Evolutionary conservation across 23 red algal genomes (phyloP).

Genomic region (Chondrus crispus): DNA sequence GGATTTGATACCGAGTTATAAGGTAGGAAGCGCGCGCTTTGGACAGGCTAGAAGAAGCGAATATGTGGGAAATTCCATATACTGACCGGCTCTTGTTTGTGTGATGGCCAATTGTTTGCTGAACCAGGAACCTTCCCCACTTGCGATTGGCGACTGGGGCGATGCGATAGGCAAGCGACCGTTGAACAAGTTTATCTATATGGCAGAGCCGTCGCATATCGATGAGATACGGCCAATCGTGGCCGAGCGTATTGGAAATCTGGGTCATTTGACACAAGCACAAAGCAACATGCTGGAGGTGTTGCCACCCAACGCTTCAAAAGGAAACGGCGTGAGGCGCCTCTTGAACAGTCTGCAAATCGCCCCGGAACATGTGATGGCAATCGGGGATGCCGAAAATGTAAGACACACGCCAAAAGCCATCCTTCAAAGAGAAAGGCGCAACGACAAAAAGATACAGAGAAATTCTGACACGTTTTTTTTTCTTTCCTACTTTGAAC

Average conservation of each 20-base stretch:
- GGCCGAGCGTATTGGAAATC: constrained; percentile 37
- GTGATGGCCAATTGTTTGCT: neutral
- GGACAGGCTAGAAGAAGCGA: neutral
- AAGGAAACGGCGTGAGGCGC: constrained; percentile 73
- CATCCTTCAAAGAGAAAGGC: too few species aligned
- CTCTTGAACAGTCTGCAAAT: constrained; percentile 59
- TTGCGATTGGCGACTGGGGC: constrained; percentile 60
- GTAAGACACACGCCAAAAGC: too few species aligned
- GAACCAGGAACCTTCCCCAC: constrained; percentile 54
- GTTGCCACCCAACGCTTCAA: constrained; percentile 74
- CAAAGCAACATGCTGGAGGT: constrained; percentile 92
- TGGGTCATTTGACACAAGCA: constrained; percentile 71
- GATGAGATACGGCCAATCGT: constrained; percentile 63
- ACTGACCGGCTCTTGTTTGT: neutral
- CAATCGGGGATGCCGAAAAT: constrained; percentile 96
- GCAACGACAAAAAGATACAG: neutral
- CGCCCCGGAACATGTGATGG: constrained; percentile 53
- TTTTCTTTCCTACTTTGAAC: neutral
- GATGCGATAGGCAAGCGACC: constrained; percentile 7
- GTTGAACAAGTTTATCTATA: constrained; percentile 90
- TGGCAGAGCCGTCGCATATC: constrained; percentile 41
- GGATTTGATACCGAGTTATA: constrained; percentile 67
- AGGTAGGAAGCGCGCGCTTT: neutral
- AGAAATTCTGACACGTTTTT: neutral
- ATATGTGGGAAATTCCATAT: neutral